Base-by-base conservation (phyloP, 441 rosid species). In the Erodium trifolium region DNA sequence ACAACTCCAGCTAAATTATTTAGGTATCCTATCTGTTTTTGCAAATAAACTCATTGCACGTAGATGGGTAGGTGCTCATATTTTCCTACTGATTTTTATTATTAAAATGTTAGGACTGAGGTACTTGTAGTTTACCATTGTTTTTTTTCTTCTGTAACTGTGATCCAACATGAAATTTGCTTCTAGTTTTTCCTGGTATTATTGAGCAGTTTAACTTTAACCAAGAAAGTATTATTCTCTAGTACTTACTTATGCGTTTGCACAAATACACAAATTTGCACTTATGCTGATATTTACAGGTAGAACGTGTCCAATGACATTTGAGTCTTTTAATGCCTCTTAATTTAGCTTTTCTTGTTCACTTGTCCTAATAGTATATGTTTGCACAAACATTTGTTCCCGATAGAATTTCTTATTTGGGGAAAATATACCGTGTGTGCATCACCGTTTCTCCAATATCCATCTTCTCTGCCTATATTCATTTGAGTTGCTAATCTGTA, bases 1-100 rank as follows among this genome's bases (percentile, higher is more conserved):
- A 78, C 84, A 43, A 86, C 83, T 72, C 93, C 97, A 69, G 85
- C 97, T 70, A 84, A 80, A 82, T 87, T 95, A 41, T 88, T 86
- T 67, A 72, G 96, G 99, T 92, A 84, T 35, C 27, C 27, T 23
- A 23, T 23, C 27, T n/a, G 14, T 17, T 55, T 16, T 53, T 6
- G 62, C 62, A 55, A 55, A 47, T 3, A 12, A 17, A 23, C 14
- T 16, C 62, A 55, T 55, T 17, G 7, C 23, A 55, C 7, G 2
- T 17, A 14, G 60, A 23, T 5, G 18, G 14, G 2, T n/a, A 23
- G 27, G 27, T 23, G 27, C 27, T 23, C 62, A 14, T 53, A 53
- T 53, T 6, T 53, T 53, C n/a, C n/a, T n/a, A n/a, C n/a, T n/a
- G n/a, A n/a, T n/a, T n/a, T n/a, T n/a, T n/a, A n/a, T n/a, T n/a